A percentile compares a stretch with the other conserved stretches of the same genome.
Evolutionary conservation across 495 filamentous ascomycete genomes (phyloP).

Genomic region (Aspergillus bertholletiae): DNA sequence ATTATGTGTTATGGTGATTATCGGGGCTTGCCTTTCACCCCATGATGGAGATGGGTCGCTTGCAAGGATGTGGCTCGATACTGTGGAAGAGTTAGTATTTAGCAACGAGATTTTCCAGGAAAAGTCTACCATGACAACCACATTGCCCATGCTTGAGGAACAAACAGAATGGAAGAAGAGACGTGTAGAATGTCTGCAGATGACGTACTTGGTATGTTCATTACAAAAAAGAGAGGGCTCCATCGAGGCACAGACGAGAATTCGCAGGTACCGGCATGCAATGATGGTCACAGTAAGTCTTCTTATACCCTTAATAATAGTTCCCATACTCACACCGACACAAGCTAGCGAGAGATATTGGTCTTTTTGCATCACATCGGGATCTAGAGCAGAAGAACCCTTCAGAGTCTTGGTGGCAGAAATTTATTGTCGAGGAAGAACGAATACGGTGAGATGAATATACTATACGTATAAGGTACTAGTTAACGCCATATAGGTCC

Average conservation of each 20-base stretch:
- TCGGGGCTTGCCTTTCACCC: conserved; percentile 23
- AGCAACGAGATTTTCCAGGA: conserved; percentile 13
- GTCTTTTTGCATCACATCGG: conserved; percentile 17
- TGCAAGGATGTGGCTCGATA: conserved; percentile 16
- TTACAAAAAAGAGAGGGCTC: conserved; percentile 24
- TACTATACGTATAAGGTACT: neutral
- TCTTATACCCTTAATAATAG: neutral
- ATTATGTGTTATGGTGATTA: conserved; percentile 19
- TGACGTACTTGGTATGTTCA: conserved; percentile 21
- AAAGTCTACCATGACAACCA: neutral
- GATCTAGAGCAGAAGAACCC: conserved; percentile 2
- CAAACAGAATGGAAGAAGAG: conserved; percentile 10
- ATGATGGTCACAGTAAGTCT: conserved; percentile 21
- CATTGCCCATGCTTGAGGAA: neutral
- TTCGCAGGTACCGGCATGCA: conserved; percentile 21
- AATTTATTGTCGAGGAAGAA: conserved; percentile 20
- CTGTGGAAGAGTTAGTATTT: conserved; percentile 17
- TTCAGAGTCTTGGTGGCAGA: conserved; percentile 16
- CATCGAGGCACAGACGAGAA: conserved; percentile 16
- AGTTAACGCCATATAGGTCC: conserved; percentile 5
- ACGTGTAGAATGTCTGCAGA: conserved; percentile 17
- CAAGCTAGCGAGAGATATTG: conserved; percentile 18
- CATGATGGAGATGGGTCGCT: conserved; percentile 3
- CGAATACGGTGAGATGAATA: conserved; percentile 12
- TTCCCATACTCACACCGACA: neutral